Evolutionary conservation across 1,284 basidiomycete genomes (phyloP), one percentile per base, ranked within the genome.

Genomic region (Thelephora terrestris): DNA sequence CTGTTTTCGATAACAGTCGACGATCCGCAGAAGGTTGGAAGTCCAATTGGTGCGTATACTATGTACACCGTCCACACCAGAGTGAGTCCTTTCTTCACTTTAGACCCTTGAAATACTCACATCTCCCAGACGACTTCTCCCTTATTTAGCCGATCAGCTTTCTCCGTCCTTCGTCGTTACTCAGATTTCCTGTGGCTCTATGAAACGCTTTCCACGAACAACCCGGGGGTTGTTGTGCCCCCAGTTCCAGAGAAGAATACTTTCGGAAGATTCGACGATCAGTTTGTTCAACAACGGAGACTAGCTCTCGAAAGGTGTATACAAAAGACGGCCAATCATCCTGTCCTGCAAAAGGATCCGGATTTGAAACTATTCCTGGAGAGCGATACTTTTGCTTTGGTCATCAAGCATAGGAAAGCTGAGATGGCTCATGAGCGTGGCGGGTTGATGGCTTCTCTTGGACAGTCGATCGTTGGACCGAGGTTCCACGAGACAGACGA

Each of bases 111-210:
- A 32, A 7, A 48, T 47, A 17, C 48, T 27, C 38, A 49, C 32
- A 39, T 47, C 29, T 12, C 42, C 16, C 57, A 91, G 79, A 96
- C 93, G 1, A 87, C 83, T 12, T 92, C 90, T 1, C 81, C 87
- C 0, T 68, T 85, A 38, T 95, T 79, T 67, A 78, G 81, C 51
- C 89, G 89, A 67, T 78, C 82, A 1, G 71, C 81, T 2, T 91
- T 94, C 62, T 92, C 92, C 4, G 93, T 96, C 34, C 79, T 99
- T 6, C 79, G 95, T 17, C 83, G 95, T 20, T 99, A 96, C 66
- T 91, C 89, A 18, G 96, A 99, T 65, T 99, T 99, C 61, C 75
- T 97, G 18, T 99, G 96, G 95, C 69, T 99, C 1, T 96, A 91
- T 63, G 93, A 95, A 58, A 84, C 85, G 0, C 75, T 99, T 1